These are phyloP conservation scores for Boletus nobilissimus DNA, from an alignment of 1,284 basidiomycete genomes.

Conservation along the genomic window DNA sequence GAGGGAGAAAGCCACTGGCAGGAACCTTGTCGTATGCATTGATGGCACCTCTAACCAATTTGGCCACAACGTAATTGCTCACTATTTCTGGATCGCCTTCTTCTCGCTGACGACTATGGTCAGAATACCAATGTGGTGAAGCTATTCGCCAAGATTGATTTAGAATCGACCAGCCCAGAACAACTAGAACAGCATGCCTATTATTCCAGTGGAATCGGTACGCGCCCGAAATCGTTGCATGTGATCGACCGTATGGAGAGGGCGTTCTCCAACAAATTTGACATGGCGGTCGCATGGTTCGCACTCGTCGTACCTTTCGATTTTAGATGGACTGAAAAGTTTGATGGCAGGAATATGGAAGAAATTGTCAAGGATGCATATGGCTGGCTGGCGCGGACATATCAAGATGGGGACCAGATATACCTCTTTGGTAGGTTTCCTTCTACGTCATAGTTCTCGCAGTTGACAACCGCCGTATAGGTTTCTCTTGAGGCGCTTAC, in stretches of 20 bases:
- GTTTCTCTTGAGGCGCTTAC: slow-evolving; percentile 60
- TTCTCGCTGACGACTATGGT: slow-evolving; percentile 19
- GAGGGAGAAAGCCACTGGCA: slow-evolving; percentile 22
- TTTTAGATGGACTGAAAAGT: background rate
- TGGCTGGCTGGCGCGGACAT: slow-evolving; percentile 53
- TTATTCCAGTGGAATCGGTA: slow-evolving; percentile 54
- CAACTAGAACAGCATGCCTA: slow-evolving; percentile 47
- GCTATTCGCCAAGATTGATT: slow-evolving; percentile 44
- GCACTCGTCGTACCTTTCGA: background rate
- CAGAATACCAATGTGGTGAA: slow-evolving; percentile 53
- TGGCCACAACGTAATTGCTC: slow-evolving; percentile 37
- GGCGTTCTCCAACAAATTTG: slow-evolving; percentile 36
- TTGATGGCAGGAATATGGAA: slow-evolving; percentile 37
- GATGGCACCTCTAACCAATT: slow-evolving; percentile 45
- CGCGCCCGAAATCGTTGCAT: slow-evolving; percentile 40
- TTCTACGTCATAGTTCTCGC: background rate
- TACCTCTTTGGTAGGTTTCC: slow-evolving; percentile 52
- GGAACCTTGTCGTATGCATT: slow-evolving; percentile 46
- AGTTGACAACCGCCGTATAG: slow-evolving; percentile 33
- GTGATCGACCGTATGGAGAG: slow-evolving; percentile 33
- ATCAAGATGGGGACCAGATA: slow-evolving; percentile 53
- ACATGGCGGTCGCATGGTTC: slow-evolving; percentile 44
- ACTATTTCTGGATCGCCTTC: background rate
- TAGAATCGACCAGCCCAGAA: slow-evolving; percentile 22
- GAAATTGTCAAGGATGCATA: slow-evolving; percentile 50